Evolutionary conservation across 2,329 filamentous ascomycete species (phyloP), one percentile per base, ranked within the genome.

Genomic region (Aspergillus piperis): DNA sequence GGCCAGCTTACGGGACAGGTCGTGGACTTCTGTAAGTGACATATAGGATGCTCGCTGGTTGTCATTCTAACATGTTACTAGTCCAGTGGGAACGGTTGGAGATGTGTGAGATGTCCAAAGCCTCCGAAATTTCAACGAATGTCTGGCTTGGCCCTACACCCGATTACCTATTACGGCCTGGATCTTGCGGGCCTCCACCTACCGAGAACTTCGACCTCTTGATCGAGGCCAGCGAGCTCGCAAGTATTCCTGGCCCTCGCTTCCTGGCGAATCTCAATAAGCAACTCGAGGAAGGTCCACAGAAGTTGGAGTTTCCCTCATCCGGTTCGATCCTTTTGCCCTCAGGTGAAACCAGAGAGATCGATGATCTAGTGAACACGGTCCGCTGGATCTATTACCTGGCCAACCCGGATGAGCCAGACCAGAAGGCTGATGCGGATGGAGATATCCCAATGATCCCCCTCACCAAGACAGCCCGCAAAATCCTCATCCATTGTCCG

Each of bases 101-200:
- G 78, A 98, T 99, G 94, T 92, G 90, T 75, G 84, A 84, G 61
- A 97, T 98, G 94, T 93, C 94, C 10, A 87, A 87, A 68, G 89
- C 93, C 3, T 92, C 92, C 0, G 90, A 96, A 74, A 96, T 98
- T 64, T 88, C 91, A 56, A 84, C 86, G 66, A 97, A 97, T 71
- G 91, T 98, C 25, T 98, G 89, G 85, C 82, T 97, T 61, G 95
- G 95, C 0, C 91, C 92, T 2, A 95, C 92, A 0, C 92, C 92
- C 0, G 91, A 96, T 65, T 82, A 85, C 2, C 80, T 83, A 1
- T 80, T 83, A 69, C 67, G 80, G 80, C 66, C 73, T 65, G 73
- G 66, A 59, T 61, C 68, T 63, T 62, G 71, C 68, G 42, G 74
- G 68, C 41, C 68, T 1, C 83, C 87, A 36, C 84, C 88, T 58